Base-by-base conservation (phyloP, 1,284 basidiomycete species). In the Phylloporus sp. region DNA sequence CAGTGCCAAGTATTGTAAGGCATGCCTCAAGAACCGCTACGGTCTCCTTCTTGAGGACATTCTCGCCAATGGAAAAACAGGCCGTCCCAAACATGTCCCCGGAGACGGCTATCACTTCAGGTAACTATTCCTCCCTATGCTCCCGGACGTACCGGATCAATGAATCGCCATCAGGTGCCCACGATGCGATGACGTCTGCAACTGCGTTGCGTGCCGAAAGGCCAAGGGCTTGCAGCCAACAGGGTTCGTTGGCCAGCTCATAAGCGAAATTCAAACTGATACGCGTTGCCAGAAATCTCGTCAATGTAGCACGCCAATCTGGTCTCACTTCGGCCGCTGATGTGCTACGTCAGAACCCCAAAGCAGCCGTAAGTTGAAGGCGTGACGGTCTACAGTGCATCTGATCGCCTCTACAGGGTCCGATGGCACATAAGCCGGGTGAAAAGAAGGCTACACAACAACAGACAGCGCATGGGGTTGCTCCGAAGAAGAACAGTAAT, bases 11-110 rank as follows among this genome's bases (percentile, higher is more conserved):
- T 90, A 87, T 66, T 93, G 91, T 76, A 81, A 80, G 51, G 66
- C 78, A 1, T 93, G 91, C 68, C 79, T 93, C 64, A 85, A 80
- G 74, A 91, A 89, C 68, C 79, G 87, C 50, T 92, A 91, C 67
- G 81, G 81, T 46, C 79, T 84, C 67, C 80, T 86, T 61, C 71
- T 86, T 40, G 81, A 85, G 37, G 71, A 71, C n/a, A 79, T 88
- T 58, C 83, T 81, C 65, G 68, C 74, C 50, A 65, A 68, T 39
- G 69, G 69, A 44, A 56, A 70, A 52, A 40, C 66, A 3, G 66
- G 56, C 65, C 72, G 60, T 64, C 74, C 69, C 17, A 76, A 70
- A 10, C 81, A 84, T 67, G 75, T 78, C 31, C 70, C 72, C n/a
- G 74, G 72, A 5, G 77, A 74, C 39, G 74, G 73, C 12, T 87